Evolutionary conservation across 2,329 filamentous ascomycete species (phyloP).

Genomic region (Ophiostoma pallidulum): DNA sequence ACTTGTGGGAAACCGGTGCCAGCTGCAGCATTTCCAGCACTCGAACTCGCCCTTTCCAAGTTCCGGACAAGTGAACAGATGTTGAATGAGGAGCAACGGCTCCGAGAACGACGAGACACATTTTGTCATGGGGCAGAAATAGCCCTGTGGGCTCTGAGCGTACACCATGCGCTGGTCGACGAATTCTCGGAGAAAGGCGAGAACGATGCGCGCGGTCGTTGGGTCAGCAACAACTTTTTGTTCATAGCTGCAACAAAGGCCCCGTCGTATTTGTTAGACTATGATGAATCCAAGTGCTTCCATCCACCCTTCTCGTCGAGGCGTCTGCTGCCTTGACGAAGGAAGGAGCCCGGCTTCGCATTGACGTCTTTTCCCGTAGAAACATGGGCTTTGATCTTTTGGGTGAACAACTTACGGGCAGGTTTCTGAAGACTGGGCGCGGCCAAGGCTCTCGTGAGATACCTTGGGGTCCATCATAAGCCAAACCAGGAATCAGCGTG

Average conservation of each 20-base stretch:
- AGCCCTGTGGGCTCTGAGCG: conserved; percentile 16
- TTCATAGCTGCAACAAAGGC: conserved; percentile 18
- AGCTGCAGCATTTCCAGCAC: conserved; percentile 22
- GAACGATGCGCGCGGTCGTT: conserved; percentile 21
- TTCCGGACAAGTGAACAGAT: conserved; percentile 22
- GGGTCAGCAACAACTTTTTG: conserved; percentile 21
- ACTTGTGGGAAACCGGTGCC: conserved; percentile 22
- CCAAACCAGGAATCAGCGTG: neutral
- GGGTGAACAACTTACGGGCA: conserved; percentile 7
- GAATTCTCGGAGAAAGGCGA: conserved; percentile 23
- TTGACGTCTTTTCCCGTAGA: neutral
- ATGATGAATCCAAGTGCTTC: too few species aligned
- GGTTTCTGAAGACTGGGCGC: neutral
- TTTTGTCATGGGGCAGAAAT: conserved; percentile 22
- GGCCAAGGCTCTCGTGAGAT: conserved; percentile 3
- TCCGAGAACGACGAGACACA: conserved; percentile 18
- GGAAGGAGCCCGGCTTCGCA: too few species aligned
- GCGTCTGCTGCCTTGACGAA: too few species aligned
- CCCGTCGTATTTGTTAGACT: too few species aligned
- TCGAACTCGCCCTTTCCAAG: conserved; percentile 21
- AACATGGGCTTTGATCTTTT: too few species aligned
- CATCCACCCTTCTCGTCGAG: too few species aligned
- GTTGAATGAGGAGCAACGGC: conserved; percentile 21
- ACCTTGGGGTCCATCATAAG: conserved; percentile 3
- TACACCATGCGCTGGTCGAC: conserved; percentile 19